Percentiles rank a stretch among this genome's conserved stretches.
Conservation (phyloP, 2,329 filamentous ascomycete genomes). For the Clonostachys byssicola region DNA sequence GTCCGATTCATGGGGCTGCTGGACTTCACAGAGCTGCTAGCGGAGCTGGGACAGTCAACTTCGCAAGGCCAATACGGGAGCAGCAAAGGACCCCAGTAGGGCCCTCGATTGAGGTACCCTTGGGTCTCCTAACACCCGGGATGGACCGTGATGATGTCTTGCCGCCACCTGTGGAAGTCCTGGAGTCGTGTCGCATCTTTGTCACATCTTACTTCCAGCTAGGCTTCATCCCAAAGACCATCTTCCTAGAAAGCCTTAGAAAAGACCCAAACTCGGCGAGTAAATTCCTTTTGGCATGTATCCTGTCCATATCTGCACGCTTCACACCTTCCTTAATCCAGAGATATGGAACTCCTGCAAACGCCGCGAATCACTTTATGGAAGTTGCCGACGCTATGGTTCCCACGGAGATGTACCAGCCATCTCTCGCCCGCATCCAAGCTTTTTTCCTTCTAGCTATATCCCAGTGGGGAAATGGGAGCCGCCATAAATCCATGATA, state of each 20-base stretch:
- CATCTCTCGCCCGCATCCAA: conserved; percentile 18
- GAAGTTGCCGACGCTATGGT: conserved; percentile 13
- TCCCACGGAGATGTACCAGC: conserved; percentile 17
- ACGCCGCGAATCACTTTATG: conserved; percentile 20
- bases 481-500: conserved; percentile 20
- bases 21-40: neutral
- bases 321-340: conserved; percentile 18
- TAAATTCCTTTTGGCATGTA: conserved; percentile 19
- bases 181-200: conserved; percentile 17
- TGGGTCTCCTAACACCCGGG: no score
- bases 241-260: conserved; percentile 18
- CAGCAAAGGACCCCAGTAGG: no score
- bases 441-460: conserved; percentile 24
- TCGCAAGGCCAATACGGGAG: no score
- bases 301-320: conserved; percentile 20
- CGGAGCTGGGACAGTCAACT: neutral
- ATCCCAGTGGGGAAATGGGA: conserved; percentile 24
- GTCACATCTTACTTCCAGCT: conserved; percentile 22
- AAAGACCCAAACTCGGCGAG: conserved; percentile 10
- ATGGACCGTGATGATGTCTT: conserved; percentile 3
- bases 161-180: conserved; percentile 15
- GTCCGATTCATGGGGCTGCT: neutral
- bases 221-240: conserved; percentile 22
- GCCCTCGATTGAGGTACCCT: no score
- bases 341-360: conserved; percentile 12